Base-by-base conservation (phyloP, 2,329 filamentous ascomycete genomes). In the Capronia epimyces region DNA sequence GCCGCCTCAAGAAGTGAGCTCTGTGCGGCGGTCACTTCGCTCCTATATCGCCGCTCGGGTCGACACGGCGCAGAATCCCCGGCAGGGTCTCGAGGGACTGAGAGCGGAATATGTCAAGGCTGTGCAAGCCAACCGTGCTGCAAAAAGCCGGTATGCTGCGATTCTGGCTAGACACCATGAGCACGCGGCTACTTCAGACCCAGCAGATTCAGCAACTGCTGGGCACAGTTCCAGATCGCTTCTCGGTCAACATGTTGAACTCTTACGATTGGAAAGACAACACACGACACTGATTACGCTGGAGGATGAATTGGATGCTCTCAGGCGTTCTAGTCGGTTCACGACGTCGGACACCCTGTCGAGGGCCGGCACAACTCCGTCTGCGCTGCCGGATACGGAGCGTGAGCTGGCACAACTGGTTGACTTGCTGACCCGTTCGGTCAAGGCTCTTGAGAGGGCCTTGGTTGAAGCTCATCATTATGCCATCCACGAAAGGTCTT, bases 381-480 rank as follows among this genome's bases (percentile, higher is more conserved):
- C 22, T 6, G 13, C 31, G 29, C 7, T 3, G 10, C 8, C 42
- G 8, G 16, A 46, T 15, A 22, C 15, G 10, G 25, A 24, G 9
- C 18, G 18, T 9, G 37, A 29, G 3, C 13, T 45, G 3, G 8
- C 31, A 15, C 10, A 13, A n/a, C 37, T 46, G 12, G 16, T 20
- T 16, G 40, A 39, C 27, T 43, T 25, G 3, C 31, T 57, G 5
- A 39, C 8, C 10, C 31, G 31, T 22, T 40, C 20, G 20, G n/a
- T 57, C 10, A 45, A 52, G 18, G 46, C 32, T 39, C 55, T 61
- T 13, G 57, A 61, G 40, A 25, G 55, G 25, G 59, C 55, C 15
- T 41, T 61, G n/a, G 48, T 60, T 12, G 43, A 49, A 25, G 56
- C 57, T n/a, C 49, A 50, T 20, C 44, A 49, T n/a, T 44, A 57